Evolutionary conservation across 1,284 basidiomycete species (phyloP), one percentile per base, ranked within the genome.

Genomic region (Pseudozyma tsukubaensis): DNA sequence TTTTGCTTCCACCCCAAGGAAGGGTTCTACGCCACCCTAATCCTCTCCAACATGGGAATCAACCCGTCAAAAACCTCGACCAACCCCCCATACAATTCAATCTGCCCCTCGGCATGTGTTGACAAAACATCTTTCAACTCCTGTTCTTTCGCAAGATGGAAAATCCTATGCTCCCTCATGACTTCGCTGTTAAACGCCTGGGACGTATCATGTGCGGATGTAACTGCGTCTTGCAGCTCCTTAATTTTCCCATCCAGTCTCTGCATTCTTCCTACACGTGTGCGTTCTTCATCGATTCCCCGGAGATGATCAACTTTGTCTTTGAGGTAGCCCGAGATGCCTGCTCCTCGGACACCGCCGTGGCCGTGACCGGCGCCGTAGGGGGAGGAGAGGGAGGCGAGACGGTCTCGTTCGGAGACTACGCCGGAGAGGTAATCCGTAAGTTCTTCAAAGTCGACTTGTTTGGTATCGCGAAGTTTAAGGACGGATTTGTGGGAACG

Each of bases 361-460:
- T 76, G 74, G 0, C 79, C 81, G 29, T 78, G 76, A 1, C 77
- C 79, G 1, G 65, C 65, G 8, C 82, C 82, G 37, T 80, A 72
- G 14, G 78, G 78, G 11, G 72, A 76, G 13, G 72, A 76, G 7
- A 84, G 64, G 7, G 69, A 73, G 1, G 74, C 77, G 10, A 99
- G 87, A 42, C 96, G 88, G 84, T 99, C 97, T 12, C 96, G 91
- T 86, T 99, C 96, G 9, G 90, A 88, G 0, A 93, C 94, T 34
- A 97, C 90, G 8, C 92, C 92, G 2, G 93, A 93, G 7, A 99
- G 88, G 85, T 99, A 99, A 60, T 94, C 93, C 6, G 94, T 95
- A 6, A 98, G 89, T 83, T 98, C 96, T 85, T 99, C 96, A 77
- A 98, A 97, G 84, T 99, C 96, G 57, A 98, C 90, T 85, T 99